These are phyloP conservation scores for Kalmanozyma brasiliensis DNA, from an alignment of 1,284 basidiomycete species.

Conservation along the genomic window DNA sequence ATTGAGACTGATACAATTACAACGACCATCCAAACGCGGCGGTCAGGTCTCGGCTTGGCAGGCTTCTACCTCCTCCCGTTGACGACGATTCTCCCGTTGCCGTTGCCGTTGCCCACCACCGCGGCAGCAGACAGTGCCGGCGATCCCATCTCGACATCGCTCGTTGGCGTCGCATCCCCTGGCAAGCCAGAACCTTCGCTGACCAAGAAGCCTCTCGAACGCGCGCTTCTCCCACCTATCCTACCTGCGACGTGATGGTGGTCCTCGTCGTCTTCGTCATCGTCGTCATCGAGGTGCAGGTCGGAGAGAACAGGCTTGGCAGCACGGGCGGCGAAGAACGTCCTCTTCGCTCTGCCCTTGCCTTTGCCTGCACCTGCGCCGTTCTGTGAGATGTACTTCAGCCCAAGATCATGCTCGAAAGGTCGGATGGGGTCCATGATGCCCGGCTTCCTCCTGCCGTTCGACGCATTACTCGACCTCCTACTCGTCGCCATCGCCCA, in stretches of 20 bases:
- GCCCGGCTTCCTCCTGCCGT: slow-evolving; percentile 18
- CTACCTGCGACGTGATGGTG: slow-evolving; percentile 9
- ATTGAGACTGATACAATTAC: slow-evolving; percentile 28
- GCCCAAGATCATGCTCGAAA: slow-evolving; percentile 40
- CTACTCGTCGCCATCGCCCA: slow-evolving; percentile 27
- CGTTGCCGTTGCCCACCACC: slow-evolving; percentile 14
- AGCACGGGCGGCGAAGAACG: slow-evolving; percentile 49
- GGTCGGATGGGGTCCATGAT: slow-evolving; percentile 44
- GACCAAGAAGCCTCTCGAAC: slow-evolving; percentile 6
- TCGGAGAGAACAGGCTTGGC: slow-evolving; percentile 41
- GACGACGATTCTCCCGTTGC: slow-evolving; percentile 2
- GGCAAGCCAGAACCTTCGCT: slow-evolving; percentile 5
- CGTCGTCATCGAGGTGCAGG: slow-evolving; percentile 35
- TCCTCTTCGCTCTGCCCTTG: slow-evolving; percentile 45
- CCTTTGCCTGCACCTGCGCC: slow-evolving; percentile 34
- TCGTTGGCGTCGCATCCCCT: slow-evolving; percentile 36
- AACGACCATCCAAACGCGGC: too few relatives aligned
- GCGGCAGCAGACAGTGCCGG: slow-evolving; percentile 26
- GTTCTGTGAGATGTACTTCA: slow-evolving; percentile 43
- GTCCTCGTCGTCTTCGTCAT: slow-evolving; percentile 23
- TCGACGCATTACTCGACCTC: slow-evolving; percentile 6
- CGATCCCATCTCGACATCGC: slow-evolving; percentile 43
- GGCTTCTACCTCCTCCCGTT: slow-evolving; percentile 23
- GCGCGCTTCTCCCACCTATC: slow-evolving; percentile 3
- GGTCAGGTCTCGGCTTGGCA: too few relatives aligned